These are phyloP conservation scores for Mycena kentingensis DNA, from an alignment of 768 basidiomycete genomes.

Conservation along the genomic window DNA sequence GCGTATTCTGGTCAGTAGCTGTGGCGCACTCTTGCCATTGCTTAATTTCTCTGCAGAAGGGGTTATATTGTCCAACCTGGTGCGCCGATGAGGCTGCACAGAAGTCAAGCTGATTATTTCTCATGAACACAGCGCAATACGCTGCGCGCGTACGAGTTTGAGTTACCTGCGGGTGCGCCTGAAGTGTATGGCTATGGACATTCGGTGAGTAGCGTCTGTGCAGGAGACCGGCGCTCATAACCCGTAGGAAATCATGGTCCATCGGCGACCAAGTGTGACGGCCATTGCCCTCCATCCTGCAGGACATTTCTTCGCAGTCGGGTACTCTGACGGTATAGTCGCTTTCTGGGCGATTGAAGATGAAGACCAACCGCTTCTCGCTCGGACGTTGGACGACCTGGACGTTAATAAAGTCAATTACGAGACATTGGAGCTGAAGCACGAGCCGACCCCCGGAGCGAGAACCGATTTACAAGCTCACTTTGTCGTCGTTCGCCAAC, in stretches of 20 bases:
- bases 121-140: slow-evolving; percentile 50
- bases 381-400: slow-evolving; percentile 62
- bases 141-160: slow-evolving; percentile 65
- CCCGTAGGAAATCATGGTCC: slow-evolving; percentile 55
- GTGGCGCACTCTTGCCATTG: slow-evolving; percentile 24
- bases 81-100: slow-evolving; percentile 28
- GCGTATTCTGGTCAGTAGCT: slow-evolving; percentile 66
- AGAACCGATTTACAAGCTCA: slow-evolving; percentile 85
- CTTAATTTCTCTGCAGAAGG: slow-evolving; percentile 49
- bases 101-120: neutral
- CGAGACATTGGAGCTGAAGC: slow-evolving; percentile 44
- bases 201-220: slow-evolving; percentile 45
- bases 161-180: slow-evolving; percentile 78
- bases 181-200: slow-evolving; percentile 68
- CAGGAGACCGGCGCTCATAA: neutral
- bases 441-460: slow-evolving; percentile 32
- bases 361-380: slow-evolving; percentile 71
- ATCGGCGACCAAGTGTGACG: slow-evolving; percentile 70
- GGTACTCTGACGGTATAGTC: slow-evolving; percentile 80
- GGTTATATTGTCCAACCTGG: slow-evolving; percentile 60
- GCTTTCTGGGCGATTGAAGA: slow-evolving; percentile 85
- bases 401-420: slow-evolving; percentile 60
- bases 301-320: slow-evolving; percentile 75
- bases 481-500: slow-evolving; percentile 80
- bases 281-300: slow-evolving; percentile 73